A percentile compares a stretch with the other conserved stretches of the same genome.
These are phyloP conservation scores for Mimosa bimucronata DNA, from an alignment of 306 rosid genomes.

Conservation along the genomic window DNA sequence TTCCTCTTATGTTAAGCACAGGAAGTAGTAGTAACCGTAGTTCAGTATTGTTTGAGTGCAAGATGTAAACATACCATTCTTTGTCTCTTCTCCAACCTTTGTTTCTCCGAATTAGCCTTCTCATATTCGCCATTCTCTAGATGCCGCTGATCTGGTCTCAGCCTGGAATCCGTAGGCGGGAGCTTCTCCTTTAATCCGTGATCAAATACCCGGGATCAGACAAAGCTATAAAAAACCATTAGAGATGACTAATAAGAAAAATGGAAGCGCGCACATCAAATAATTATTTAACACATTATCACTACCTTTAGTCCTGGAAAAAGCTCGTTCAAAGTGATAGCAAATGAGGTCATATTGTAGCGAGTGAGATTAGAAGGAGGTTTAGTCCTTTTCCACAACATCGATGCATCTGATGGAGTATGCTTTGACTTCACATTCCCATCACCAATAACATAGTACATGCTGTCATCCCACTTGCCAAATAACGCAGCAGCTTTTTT, in stretches of 20 bases:
- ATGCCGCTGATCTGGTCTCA: conserved; percentile 97
- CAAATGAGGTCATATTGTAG: conserved; percentile 93
- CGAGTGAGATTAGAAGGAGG: conserved; percentile 78
- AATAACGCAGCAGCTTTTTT: conserved; percentile 70
- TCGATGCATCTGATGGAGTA: conserved; percentile 49
- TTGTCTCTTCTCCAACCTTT: conserved; percentile 90
- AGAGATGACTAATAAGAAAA: conserved; percentile 56
- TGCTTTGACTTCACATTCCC: conserved; percentile 59
- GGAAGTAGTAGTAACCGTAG: background rate
- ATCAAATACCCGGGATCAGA: conserved; percentile 90
- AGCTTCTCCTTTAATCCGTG: conserved; percentile 99
- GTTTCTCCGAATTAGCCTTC: conserved; percentile 92
- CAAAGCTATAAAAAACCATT: conserved; percentile 62
- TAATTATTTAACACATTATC: conserved; percentile 48
- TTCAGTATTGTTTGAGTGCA: background rate
- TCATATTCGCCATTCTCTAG: conserved; percentile 96
- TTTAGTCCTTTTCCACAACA: conserved; percentile 83
- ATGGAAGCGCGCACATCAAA: conserved; percentile 44
- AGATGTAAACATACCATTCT: conserved; percentile 72
- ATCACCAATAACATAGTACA: conserved; percentile 68
- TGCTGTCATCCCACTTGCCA: conserved; percentile 96
- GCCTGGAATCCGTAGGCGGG: conserved; percentile 98
- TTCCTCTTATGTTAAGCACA: no score
- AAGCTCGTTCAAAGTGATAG: conserved; percentile 87
- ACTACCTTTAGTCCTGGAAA: conserved; percentile 83